Evolutionary conservation across 2,329 filamentous ascomycete species (phyloP).

Genomic region (Curvularia sp.): DNA sequence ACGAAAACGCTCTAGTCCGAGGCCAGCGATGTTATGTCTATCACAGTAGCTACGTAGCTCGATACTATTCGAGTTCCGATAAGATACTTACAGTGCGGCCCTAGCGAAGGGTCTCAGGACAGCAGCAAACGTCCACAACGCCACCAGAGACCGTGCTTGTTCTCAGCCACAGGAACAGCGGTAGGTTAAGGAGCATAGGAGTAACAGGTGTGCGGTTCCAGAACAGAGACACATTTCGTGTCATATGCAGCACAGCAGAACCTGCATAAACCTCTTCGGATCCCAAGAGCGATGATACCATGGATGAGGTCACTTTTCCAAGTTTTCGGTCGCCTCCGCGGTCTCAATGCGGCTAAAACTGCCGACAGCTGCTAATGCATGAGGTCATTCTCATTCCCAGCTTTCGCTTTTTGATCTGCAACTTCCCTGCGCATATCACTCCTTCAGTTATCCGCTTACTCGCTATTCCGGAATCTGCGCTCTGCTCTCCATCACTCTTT

Average conservation of each 20-base stretch:
- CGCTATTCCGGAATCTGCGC: background rate
- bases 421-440: background rate
- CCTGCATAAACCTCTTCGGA: background rate
- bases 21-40: no score
- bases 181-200: background rate
- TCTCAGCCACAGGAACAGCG: no score
- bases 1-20: no score
- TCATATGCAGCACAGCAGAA: background rate
- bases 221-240: background rate
- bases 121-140: no score
- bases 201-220: background rate
- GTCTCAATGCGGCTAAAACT: background rate
- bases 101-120: no score
- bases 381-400: background rate
- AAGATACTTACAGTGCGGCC: no score
- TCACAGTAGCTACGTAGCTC: no score
- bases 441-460: no score
- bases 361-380: background rate
- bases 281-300: background rate
- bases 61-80: no score
- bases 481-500: background rate
- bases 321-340: background rate
- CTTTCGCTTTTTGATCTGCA: background rate
- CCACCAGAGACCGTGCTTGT: no score
- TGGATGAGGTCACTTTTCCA: background rate